Evolutionary conservation across 1,139 yeast genomes (phyloP), one percentile per base, ranked within the genome.

Genomic region (Ashbya aceris): DNA sequence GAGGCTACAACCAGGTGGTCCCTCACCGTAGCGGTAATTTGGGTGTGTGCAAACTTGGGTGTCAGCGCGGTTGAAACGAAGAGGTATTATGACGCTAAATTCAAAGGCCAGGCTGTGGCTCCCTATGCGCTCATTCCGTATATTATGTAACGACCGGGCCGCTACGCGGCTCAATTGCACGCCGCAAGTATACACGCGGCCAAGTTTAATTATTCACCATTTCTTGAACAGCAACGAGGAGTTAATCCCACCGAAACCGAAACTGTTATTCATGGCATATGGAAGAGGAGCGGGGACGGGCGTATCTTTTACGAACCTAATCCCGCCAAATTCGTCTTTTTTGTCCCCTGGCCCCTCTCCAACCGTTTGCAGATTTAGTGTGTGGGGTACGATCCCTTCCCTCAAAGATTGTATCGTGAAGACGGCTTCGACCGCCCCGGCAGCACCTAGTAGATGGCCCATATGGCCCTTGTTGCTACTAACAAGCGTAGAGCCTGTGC

Each of bases 201-300:
- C 26, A 9, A 17, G 23, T 17, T 17, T 17, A 17, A 17, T 20
- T 20, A 29, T 29, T 34, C 41, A 32, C 48, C 49, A 68, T 48
- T 61, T 69, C 41, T 65, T 69, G 56, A 76, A 76, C 45, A 70
- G 67, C 10, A 85, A 51, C 1, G 94, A 74, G 10, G 94, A 82
- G 62, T 93, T 93, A 7, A 94, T 87, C 10, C 99, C 99, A 7
- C 99, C 99, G 66, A 93, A 91, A 0, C 98, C 99, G 67, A 93
- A 91, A 51, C 96, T 85, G 58, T 93, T 93, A 43, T 87, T 77
- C 52, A 93, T 51, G 0, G 91, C 96, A 50, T 74, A 71, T 7
- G 71, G 56, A 8, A 84, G 58, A 3, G 60, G 54, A 31, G 60
- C 44, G 2, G 44, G 12, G 4, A 49, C 39, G 32, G 80, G 67